Base-by-base conservation (phyloP, 106 monocot species). In the Dendrobium chrysotoxum region DNA sequence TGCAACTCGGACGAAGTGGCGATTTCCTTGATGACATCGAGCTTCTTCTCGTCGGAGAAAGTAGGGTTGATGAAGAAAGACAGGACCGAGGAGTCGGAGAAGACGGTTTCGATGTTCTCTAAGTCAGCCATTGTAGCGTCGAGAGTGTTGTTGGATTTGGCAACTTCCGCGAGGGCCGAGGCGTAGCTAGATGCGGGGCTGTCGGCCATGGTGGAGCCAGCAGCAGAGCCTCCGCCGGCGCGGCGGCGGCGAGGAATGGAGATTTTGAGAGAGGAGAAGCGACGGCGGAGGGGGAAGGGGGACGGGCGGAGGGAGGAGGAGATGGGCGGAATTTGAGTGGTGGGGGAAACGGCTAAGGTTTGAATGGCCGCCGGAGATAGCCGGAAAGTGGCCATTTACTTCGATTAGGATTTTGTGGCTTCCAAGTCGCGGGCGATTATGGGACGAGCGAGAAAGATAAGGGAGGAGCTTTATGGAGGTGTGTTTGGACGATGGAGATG, bases 21-120 rank as follows among this genome's bases (percentile, higher is more conserved):
- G 42, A 96, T 81, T 57, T 96, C 96, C 4, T 40, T 66, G 18
- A 94, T 40, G 38, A 90, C n/a, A 53, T 81, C 81, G 50, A 45
- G 25, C 87, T 96, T 96, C 81, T 86, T 82, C 73, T 94, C 90
- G 0, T 25, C 39, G 6, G 55, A 1, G 23, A 96, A 79, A 5
- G 90, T 92, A 7, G 93, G 96, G 83, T 96, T 89, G 53, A 67
- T 67, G 79, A 94, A 92, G 89, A 86, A 96, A 45, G 75, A 20
- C 64, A 78, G 80, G 76, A 89, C 81, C 12, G 30, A 28, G 13
- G 81, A 28, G 47, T 88, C 85, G 40, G 81, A 70, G 88, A 95
- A 91, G 67, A 93, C 15, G 39, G 67, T 77, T 30, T 80, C 84
- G 44, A 96, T 26, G 80, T 96, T 96, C 89, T 96, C 93, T 39